A percentile compares a stretch with the other conserved stretches of the same genome.
Evolutionary conservation across 768 basidiomycete genomes (phyloP).

Genomic region (Mycena vitilis): DNA sequence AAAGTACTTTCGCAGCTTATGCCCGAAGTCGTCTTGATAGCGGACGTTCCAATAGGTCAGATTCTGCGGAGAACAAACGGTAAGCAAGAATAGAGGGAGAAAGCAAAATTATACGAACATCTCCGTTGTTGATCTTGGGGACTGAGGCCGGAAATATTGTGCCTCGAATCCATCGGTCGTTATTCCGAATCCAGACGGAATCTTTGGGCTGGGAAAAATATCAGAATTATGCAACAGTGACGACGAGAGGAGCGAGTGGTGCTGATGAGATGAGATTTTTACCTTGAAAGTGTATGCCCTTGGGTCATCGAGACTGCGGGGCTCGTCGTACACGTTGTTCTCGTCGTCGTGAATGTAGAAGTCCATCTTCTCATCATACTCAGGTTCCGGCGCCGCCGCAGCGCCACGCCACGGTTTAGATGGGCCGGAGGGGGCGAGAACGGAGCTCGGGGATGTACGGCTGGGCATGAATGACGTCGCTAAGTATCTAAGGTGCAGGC

Average conservation of each 20-base stretch:
- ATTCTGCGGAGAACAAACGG: conserved; percentile 19
- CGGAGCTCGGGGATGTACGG: conserved; percentile 24
- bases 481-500: background rate
- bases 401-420: conserved; percentile 21
- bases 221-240: background rate
- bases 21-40: conserved; percentile 64
- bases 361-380: conserved; percentile 22
- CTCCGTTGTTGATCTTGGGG: conserved; percentile 25
- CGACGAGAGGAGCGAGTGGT: conserved; percentile 3
- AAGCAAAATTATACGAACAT: conserved; percentile 22
- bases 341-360: conserved; percentile 19
- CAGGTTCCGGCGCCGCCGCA: conserved; percentile 19
- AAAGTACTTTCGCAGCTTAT: conserved; percentile 67
- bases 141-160: conserved; percentile 31
- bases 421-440: conserved; percentile 21
- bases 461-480: conserved; percentile 32
- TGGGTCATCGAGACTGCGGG: conserved; percentile 56
- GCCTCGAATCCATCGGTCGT: conserved; percentile 35
- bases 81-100: background rate
- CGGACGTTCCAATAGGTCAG: conserved; percentile 54
- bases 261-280: conserved; percentile 34
- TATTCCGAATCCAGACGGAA: conserved; percentile 30
- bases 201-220: conserved; percentile 24
- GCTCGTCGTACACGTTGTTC: conserved; percentile 14
- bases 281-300: conserved; percentile 67